phyloP scores from a whole-genome alignment of 345 rosid species.

The Pugionium cornutum region DNA sequence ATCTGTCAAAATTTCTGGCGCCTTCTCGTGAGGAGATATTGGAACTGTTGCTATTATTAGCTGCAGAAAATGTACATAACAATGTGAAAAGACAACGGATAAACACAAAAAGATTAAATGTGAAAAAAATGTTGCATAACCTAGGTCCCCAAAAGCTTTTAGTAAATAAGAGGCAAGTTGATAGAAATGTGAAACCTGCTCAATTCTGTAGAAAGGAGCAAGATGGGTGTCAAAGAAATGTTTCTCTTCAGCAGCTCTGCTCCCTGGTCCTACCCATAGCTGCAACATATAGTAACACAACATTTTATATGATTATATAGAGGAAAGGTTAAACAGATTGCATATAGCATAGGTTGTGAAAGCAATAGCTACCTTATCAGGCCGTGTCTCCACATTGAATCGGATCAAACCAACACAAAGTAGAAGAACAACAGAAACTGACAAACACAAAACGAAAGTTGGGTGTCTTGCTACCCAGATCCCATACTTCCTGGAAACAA shows the following conservation, averaged over 20 bases:
- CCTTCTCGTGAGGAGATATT: slow-evolving; percentile 45
- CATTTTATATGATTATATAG: not conserved
- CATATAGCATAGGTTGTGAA: not conserved
- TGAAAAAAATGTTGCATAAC: slow-evolving; percentile 11
- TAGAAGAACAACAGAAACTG: slow-evolving; percentile 65
- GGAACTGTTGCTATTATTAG: slow-evolving; percentile 82
- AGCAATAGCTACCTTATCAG: slow-evolving; percentile 73
- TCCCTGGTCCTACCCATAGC: slow-evolving; percentile 99
- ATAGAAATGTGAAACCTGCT: slow-evolving; percentile 60
- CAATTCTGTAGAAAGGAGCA: slow-evolving; percentile 95
- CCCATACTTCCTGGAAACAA: slow-evolving; percentile 76
- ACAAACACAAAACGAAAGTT: slow-evolving; percentile 58
- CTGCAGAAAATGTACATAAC: slow-evolving; percentile 48
- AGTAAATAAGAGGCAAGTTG: slow-evolving; percentile 16
- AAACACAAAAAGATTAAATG: not conserved
- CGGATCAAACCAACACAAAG: slow-evolving; percentile 86
- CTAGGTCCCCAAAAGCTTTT: slow-evolving; percentile 7
- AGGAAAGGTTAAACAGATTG: not conserved
- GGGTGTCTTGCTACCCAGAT: slow-evolving; percentile 94
- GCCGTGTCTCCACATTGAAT: slow-evolving; percentile 95
- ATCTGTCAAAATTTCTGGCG: slow-evolving; percentile 79
- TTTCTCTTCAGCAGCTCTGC: slow-evolving; percentile 92
- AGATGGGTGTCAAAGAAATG: slow-evolving; percentile 82
- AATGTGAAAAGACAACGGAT: not conserved
- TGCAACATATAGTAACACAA: slow-evolving; percentile 40